These are phyloP conservation scores for Bolboschoenus planiculmis DNA, from an alignment of 176 grass and related monocot genomes.

Conservation along the genomic window DNA sequence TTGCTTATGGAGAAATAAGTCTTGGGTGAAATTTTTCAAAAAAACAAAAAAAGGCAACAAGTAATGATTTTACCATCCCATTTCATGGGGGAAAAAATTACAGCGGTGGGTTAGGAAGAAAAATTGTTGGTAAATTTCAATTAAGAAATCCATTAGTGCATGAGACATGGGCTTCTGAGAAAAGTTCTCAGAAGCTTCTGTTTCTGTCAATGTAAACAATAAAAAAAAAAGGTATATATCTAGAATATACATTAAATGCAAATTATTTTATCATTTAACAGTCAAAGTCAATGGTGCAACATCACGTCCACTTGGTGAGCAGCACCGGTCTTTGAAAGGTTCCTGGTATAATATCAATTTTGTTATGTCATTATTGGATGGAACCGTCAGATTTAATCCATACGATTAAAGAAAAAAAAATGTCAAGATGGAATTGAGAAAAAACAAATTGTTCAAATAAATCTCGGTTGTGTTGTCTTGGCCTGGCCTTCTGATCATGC, in stretches of 20 bases:
- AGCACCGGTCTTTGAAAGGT: conserved; percentile 11
- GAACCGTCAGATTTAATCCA: neutral
- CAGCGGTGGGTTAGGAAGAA: neutral
- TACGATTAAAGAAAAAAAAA: neutral
- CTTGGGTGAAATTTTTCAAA: neutral
- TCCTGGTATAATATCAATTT: neutral
- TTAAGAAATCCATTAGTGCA: neutral
- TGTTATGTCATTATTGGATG: neutral
- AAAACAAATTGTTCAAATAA: neutral
- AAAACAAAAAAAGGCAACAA: no score
- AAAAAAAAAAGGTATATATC: neutral
- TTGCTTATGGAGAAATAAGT: neutral
- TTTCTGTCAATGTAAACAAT: neutral
- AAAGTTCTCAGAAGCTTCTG: neutral
- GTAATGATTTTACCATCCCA: neutral
- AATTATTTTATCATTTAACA: neutral
- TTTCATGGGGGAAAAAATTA: neutral
- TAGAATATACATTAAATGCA: neutral
- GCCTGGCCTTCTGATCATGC: neutral
- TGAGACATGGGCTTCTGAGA: neutral
- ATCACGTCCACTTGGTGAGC: neutral
- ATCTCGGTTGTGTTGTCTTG: neutral
- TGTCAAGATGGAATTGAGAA: neutral
- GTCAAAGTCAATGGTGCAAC: neutral
- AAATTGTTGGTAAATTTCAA: conserved; percentile 5